Base-by-base conservation (phyloP, 345 rosid genomes). In the Eutrema heterophyllum region DNA sequence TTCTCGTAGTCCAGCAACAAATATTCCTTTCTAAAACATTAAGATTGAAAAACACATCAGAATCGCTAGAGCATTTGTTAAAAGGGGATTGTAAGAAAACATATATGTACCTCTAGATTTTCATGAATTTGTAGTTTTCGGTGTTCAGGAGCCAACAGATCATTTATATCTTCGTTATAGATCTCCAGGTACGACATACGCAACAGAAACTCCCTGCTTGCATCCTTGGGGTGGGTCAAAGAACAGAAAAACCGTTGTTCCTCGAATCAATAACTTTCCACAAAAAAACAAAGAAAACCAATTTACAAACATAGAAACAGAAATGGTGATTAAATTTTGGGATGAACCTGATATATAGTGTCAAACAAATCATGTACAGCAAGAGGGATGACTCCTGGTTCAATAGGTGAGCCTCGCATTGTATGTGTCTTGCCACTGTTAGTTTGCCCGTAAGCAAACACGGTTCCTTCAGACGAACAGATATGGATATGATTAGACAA, bases 111-210 rank as follows among this genome's bases (percentile, higher is more conserved):
- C 95, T 94, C 98, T 4, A 88, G 36, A 76, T 79, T 89, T 78
- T 94, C 98, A 63, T 94, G 97, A 79, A 94, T 91, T 75, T 94
- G 98, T 76, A 94, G 79, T 77, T 89, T 94, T 15, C 96, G 82
- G 75, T 91, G 98, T 80, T 91, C 97, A 62, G 98, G 97, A 80
- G 86, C 95, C 74, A 94, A 70, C 36, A 94, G 74, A 70, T 94
- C 98, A 73, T 89, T 94, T 51, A 94, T 91, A 52, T 94, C 97
- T 82, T 94, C 98, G 54, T 94, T 94, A 71, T 91, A 94, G 12
- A 94, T 94, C 84, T 94, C 98, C 86, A 94, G 76, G 59, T 94
- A 94, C 1, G 98, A 94, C 97, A 94, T 91, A 41, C 98, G 88
- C 75, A 94, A 57, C 48, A 94, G 87, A 79, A 94, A 94, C 83